Evolutionary conservation across 371 early-diverging fungal species (phyloP).

Genomic region (Syncephalastrum monosporum): DNA sequence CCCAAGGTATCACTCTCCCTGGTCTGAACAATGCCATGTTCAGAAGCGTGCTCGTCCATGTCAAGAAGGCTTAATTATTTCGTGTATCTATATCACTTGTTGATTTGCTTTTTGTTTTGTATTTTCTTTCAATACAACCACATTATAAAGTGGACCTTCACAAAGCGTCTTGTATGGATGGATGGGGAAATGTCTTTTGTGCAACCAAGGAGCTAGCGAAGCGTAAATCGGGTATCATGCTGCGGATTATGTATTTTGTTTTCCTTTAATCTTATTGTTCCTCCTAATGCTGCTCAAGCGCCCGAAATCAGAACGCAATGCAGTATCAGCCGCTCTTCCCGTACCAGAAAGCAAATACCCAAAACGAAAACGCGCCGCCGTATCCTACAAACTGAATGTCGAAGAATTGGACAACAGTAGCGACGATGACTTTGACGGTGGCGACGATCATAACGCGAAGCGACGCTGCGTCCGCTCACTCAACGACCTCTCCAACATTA

Average conservation of each 20-base stretch:
- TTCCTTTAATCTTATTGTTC: not conserved
- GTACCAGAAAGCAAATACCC: conserved; percentile 4
- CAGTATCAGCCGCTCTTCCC: not conserved
- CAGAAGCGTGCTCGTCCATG: conserved; percentile 9
- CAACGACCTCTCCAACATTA: conserved; percentile 16
- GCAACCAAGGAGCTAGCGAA: too few species aligned
- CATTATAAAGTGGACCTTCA: too few species aligned
- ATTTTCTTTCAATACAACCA: too few species aligned
- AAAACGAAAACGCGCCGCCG: conserved; percentile 18
- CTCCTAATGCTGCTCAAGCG: conserved; percentile 23
- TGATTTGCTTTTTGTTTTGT: too few species aligned
- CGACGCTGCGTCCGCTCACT: conserved; percentile 8
- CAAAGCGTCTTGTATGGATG: too few species aligned
- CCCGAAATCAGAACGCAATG: conserved; percentile 11
- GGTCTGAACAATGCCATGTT: conserved; percentile 10
- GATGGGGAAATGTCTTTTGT: too few species aligned
- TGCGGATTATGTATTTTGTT: not conserved
- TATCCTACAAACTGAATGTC: conserved; percentile 11
- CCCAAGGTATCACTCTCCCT: conserved; percentile 17
- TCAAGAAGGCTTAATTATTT: too few species aligned
- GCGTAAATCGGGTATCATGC: too few species aligned
- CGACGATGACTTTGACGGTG: conserved; percentile 30
- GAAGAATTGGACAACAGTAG: conserved; percentile 17
- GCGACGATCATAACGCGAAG: conserved; percentile 11
- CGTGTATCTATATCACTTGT: too few species aligned